A percentile compares a stretch with the other conserved stretches of the same genome.
phyloP scores from a whole-genome alignment of 164 flowering plant species.

The Taxillus chinensis region DNA sequence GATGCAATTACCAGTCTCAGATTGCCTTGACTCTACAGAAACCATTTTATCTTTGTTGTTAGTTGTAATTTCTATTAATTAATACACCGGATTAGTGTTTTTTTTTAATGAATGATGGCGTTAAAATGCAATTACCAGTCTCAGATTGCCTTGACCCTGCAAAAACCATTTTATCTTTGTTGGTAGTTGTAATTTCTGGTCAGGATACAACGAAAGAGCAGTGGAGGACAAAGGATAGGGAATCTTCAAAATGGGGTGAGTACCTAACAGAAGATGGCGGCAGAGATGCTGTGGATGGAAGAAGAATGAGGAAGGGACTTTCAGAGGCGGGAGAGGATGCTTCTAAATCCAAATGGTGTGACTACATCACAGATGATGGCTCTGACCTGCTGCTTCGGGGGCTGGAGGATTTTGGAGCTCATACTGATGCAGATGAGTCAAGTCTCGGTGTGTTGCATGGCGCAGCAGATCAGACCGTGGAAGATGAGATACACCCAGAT shows the following conservation, averaged over 20 bases:
- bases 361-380: constrained; percentile 32
- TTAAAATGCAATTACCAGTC: no score
- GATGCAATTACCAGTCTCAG: no score
- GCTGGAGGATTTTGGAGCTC: constrained; percentile 8
- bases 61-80: constrained; percentile 10
- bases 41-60: not conserved
- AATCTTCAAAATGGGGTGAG: not conserved
- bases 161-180: not conserved
- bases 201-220: constrained; percentile 10
- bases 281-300: not conserved
- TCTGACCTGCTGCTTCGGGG: constrained; percentile 3
- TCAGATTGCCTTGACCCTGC: no score
- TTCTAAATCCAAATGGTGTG: constrained; percentile 35
- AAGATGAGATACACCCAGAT: constrained; percentile 53
- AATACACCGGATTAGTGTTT: not conserved
- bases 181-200: constrained; percentile 10
- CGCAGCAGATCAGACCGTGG: constrained; percentile 18
- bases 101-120: not conserved
- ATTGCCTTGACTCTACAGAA: no score
- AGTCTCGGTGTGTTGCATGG: constrained; percentile 4
- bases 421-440: not conserved
- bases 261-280: not conserved
- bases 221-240: not conserved
- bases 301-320: not conserved
- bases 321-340: constrained; percentile 2